phyloP scores from a whole-genome alignment of 2,329 filamentous ascomycete species.

The Purpureocillium takamizusanense region DNA sequence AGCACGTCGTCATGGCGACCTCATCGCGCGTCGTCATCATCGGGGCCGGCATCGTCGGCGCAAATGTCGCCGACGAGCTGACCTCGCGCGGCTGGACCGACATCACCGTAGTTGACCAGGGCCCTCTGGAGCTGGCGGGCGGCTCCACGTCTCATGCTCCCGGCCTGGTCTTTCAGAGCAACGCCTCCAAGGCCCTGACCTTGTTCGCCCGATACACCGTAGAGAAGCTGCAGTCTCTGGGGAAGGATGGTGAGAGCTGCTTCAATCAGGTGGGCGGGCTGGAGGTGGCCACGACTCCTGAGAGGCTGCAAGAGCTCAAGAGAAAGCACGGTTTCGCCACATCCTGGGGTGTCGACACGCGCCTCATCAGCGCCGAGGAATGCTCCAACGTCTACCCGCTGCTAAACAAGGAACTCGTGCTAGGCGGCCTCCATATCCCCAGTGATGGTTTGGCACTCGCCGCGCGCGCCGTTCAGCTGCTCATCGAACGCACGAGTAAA shows the following conservation, averaged over 20 bases:
- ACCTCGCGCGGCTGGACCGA: conserved; percentile 51
- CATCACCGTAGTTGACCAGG: conserved; percentile 57
- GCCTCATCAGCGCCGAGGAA: conserved; percentile 40
- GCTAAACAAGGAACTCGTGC: conserved; percentile 40
- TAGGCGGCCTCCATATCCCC: conserved; percentile 52
- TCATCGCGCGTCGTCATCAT: conserved; percentile 45
- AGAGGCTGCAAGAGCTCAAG: conserved; percentile 50
- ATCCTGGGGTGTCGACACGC: conserved; percentile 51
- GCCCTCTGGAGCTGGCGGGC: conserved; percentile 51
- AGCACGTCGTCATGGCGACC: background rate
- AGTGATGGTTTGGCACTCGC: conserved; percentile 52
- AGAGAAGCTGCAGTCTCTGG: conserved; percentile 46
- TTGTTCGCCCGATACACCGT: conserved; percentile 52
- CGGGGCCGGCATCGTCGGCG: conserved; percentile 55
- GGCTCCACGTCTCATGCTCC: conserved; percentile 59
- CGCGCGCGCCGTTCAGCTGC: conserved; percentile 50
- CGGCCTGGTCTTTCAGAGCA: conserved; percentile 56
- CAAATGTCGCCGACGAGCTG: conserved; percentile 56
- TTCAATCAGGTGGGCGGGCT: conserved; percentile 57
- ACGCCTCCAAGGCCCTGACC: conserved; percentile 47
- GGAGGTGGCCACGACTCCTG: conserved; percentile 52
- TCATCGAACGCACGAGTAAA: conserved; percentile 46
- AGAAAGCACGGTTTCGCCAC: conserved; percentile 51
- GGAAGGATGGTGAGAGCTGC: conserved; percentile 27
- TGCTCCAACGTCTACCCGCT: conserved; percentile 45